These are phyloP conservation scores for Laburnicola sp. DNA, from an alignment of 2,329 filamentous ascomycete genomes.

Conservation along the genomic window DNA sequence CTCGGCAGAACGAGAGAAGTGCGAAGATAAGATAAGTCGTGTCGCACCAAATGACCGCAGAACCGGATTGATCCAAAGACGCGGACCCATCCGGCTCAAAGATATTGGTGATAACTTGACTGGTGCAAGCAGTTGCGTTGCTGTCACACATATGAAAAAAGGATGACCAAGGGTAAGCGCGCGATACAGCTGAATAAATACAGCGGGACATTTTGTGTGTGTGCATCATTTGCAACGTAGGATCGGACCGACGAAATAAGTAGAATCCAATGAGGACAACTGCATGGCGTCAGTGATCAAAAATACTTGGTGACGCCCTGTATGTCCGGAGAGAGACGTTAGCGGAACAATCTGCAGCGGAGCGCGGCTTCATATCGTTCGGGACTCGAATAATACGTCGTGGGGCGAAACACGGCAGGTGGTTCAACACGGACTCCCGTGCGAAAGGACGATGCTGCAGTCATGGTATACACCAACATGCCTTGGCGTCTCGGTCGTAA, in stretches of 20 bases:
- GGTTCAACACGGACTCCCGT: slow-evolving; percentile 15
- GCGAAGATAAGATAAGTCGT: background rate
- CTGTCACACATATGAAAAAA: slow-evolving; percentile 1
- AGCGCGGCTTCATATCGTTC: slow-evolving; percentile 15
- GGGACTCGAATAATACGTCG: slow-evolving; percentile 9
- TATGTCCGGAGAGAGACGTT: slow-evolving; percentile 2
- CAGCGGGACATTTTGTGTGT: no score
- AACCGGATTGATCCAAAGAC: background rate
- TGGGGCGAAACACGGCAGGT: slow-evolving; percentile 10
- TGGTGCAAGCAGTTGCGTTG: background rate
- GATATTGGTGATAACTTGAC: background rate
- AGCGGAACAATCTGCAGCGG: slow-evolving; percentile 4
- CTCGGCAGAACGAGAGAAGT: background rate
- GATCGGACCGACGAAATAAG: background rate
- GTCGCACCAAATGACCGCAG: background rate
- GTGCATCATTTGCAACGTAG: background rate
- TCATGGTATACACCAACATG: slow-evolving; percentile 15
- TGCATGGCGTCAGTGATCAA: slow-evolving; percentile 1
- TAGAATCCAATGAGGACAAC: slow-evolving; percentile 14
- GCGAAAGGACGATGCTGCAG: slow-evolving; percentile 17
- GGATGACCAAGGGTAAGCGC: no score
- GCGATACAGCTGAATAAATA: no score
- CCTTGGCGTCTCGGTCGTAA: slow-evolving; percentile 18
- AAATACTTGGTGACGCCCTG: slow-evolving; percentile 2
- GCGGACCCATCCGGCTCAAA: background rate